These are phyloP conservation scores for Zhuliangozyma blackwelliae DNA, from an alignment of 1,139 yeast species.

Conservation along the genomic window DNA sequence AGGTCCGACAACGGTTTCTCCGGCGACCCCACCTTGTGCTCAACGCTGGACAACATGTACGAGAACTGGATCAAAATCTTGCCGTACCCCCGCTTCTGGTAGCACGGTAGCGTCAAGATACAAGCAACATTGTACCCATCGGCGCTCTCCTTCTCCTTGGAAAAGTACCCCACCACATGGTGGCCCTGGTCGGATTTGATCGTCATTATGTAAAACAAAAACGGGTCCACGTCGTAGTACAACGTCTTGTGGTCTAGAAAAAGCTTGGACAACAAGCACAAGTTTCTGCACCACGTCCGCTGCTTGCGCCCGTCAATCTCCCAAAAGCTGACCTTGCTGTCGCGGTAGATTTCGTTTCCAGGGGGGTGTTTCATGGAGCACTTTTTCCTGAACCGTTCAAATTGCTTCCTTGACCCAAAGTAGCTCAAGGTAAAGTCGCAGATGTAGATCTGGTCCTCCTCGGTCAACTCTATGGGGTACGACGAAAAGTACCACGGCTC, in stretches of 20 bases:
- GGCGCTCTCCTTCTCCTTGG: slow-evolving; percentile 93
- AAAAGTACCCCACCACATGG: slow-evolving; percentile 92
- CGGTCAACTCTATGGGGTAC: slow-evolving; percentile 90
- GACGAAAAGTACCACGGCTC: slow-evolving; percentile 99
- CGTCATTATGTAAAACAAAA: slow-evolving; percentile 92
- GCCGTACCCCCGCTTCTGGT: slow-evolving; percentile 94
- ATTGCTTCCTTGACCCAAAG: slow-evolving; percentile 85
- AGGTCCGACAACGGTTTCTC: slow-evolving; percentile 95
- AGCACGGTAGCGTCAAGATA: slow-evolving; percentile 91
- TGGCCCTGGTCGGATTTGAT: slow-evolving; percentile 83
- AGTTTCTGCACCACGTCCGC: slow-evolving; percentile 93
- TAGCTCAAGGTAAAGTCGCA: slow-evolving; percentile 89
- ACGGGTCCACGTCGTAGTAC: slow-evolving; percentile 97
- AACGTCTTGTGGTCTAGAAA: slow-evolving; percentile 93
- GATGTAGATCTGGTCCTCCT: slow-evolving; percentile 81
- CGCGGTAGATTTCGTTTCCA: slow-evolving; percentile 94
- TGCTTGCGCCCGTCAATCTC: slow-evolving; percentile 96
- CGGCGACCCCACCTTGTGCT: slow-evolving; percentile 90
- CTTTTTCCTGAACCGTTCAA: slow-evolving; percentile 83
- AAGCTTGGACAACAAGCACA: slow-evolving; percentile 81
- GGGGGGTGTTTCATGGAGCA: slow-evolving; percentile 93
- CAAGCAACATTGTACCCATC: slow-evolving; percentile 97
- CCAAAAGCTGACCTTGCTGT: slow-evolving; percentile 71
- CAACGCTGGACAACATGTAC: slow-evolving; percentile 81
- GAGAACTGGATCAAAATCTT: slow-evolving; percentile 88